Evolutionary conservation across 2,329 filamentous ascomycete species (phyloP), one percentile per base, ranked within the genome.

Genomic region (Phialocephala sp.): DNA sequence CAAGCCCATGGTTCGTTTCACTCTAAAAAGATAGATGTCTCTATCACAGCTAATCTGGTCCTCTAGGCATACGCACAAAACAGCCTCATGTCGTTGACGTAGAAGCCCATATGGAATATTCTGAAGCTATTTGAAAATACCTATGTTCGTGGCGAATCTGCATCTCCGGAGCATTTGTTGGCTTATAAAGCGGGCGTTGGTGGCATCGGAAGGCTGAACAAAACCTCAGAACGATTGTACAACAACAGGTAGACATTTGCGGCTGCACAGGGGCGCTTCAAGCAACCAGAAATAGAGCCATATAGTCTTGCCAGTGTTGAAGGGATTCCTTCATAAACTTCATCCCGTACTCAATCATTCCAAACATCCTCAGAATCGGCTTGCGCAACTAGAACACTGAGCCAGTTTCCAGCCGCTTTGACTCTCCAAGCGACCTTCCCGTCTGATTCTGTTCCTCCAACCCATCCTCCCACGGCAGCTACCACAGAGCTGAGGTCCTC

Each of bases 41-140:
- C 43, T 11, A 55, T 22, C 37, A 41, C 9, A 63, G 60, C 65
- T 67, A 68, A 72, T 64, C 65, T 14, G 43, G 67, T 62, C 37
- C 59, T 14, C 22, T 66, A 92, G 91, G 91, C 93, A 4, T 97
- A 97, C 78, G 92, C 92, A 76, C 94, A 87, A 78, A 93, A 87
- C 78, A 93, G 92, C 66, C 86, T 96, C 76, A 89, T 91, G 83
- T 91, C 88, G 32, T 72, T 73, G 72, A 73, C 68, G 39, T 74
- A 69, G 66, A 36, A 35, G 6, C 36, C 37, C 43, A 52, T 18
- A 41, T 12, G 27, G 27, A 32, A 24, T 35, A 39, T 57, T 41
- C 59, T 36, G 56, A 50, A 22, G 60, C 63, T 27, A 52, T 61
- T 22, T 37, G 27, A 55, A 35, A n/a, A 52, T 32, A 32, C 35